Evolutionary conservation across 2,329 filamentous ascomycete species (phyloP), one percentile per base, ranked within the genome.

Genomic region (Orbilia javanica): DNA sequence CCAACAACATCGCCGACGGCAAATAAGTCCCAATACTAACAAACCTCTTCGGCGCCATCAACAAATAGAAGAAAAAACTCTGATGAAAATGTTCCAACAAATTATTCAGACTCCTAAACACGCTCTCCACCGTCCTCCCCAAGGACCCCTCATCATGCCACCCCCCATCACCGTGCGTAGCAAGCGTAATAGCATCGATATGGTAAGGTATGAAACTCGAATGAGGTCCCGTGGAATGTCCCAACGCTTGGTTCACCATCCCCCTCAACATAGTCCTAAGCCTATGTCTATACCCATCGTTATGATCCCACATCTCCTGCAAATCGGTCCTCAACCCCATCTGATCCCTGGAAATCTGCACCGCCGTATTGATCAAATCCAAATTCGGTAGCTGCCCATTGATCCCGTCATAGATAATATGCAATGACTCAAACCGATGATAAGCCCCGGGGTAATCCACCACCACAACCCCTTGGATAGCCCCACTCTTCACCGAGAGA

Each of bases 71-170:
- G 88, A 99, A 99, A 87, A 99, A 99, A 84, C 94, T 97, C 85
- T 99, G 96, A 83, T 99, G 96, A 79, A 99, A 87, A 83, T 99
- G 94, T 85, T 99, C 96, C 34, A 99, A 88, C 74, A 99, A 86
- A 83, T 99, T 99, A 86, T 99, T 99, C 84, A 99, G 86, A 83
- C 93, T 97, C 82, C 96, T 89, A 84, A 97, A 97, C 2, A 96
- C 89, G 81, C 94, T 94, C 85, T 99, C 96, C 3, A 98, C 88
- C 0, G 94, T 91, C 68, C 94, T 88, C 4, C 96, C 96, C 83
- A 99, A 90, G 8, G 92, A 92, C 93, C 98, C 98, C 85, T 98
- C 96, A 83, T 99, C 96, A 82, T 98, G 93, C 93, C 94, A 97
- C 34, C 96, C 96, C 48, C 96, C 96, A 48, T 95, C 87, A 0